phyloP scores from a whole-genome alignment of 192 early-diverging fungal genomes.

The Umbelopsis ramanniana region DNA sequence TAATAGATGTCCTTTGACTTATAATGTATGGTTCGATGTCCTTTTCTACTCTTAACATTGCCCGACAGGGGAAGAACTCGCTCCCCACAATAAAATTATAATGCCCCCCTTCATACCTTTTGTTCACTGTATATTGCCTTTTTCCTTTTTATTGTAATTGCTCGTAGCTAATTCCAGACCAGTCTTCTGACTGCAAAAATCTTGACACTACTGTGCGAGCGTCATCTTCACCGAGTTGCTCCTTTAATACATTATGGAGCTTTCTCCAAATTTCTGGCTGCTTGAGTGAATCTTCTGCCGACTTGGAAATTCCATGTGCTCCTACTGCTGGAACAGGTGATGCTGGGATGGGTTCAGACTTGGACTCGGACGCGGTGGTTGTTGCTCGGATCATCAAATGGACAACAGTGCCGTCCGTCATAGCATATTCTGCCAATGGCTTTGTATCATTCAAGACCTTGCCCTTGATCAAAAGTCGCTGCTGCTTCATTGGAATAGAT shows the following conservation, averaged over 20 bases:
- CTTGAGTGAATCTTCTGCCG: constrained; percentile 21
- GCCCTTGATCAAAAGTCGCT: constrained; percentile 64
- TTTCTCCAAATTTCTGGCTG: constrained; percentile 28
- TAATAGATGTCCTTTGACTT: neutral
- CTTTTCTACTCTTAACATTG: too few species aligned
- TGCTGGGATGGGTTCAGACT: neutral
- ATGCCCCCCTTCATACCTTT: neutral
- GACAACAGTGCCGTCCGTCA: constrained; percentile 46
- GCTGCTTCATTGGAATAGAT: constrained; percentile 35
- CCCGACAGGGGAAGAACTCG: too few species aligned
- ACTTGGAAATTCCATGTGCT: constrained; percentile 15
- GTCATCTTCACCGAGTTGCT: constrained; percentile 18
- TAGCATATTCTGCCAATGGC: constrained; percentile 51
- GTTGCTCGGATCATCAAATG: constrained; percentile 54
- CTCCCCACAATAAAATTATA: neutral
- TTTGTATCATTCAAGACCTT: constrained; percentile 61
- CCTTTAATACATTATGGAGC: constrained; percentile 20
- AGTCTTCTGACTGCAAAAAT: constrained; percentile 8
- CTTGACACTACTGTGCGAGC: neutral
- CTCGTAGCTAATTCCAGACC: neutral
- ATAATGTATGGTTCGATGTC: neutral
- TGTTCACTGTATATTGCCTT: neutral
- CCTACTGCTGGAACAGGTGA: neutral
- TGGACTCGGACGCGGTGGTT: constrained; percentile 19
- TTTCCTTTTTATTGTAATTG: constrained; percentile 18